Evolutionary conservation across 208 protist genomes (phyloP), one percentile per base, ranked within the genome.

Genomic region (Porcisia hertigi): DNA sequence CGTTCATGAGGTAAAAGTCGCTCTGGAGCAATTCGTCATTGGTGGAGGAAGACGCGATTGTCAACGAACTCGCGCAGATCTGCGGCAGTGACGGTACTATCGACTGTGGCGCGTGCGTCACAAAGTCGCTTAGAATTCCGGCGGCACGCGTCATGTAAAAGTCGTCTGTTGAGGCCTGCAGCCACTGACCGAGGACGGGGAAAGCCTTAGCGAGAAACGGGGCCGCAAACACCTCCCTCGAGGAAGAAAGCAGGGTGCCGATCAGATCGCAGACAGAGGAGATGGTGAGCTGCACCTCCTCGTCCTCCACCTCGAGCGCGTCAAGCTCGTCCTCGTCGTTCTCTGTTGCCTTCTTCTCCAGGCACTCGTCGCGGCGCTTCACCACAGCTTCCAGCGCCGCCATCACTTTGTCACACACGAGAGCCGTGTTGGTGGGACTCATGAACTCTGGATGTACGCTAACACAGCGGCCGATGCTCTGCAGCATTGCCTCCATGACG

Each of bases 281-380:
- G 55, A 97, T 92, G 76, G 81, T 86, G 14, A 59, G n/a, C 69
- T 96, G 81, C 47, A 90, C 60, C 82, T 95, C 86, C 65, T 95
- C 94, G 60, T 93, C 84, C 80, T 91, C 85, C 53, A 83, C 80
- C 60, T 92, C 80, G 16, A 97, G 85, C 65, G 65, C 73, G 75
- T 97, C 94, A 36, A 96, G 72, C 77, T 95, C 92, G 67, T 97
- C 94, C 78, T 97, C 94, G 60, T 97, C 94, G 66, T 94, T 79
- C 79, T 97, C 91, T 20, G 73, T 67, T 14, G 76, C 75, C 59
- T 88, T 89, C 65, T 85, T 91, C 71, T 80, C 53, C 60, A 91
- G 45, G 77, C 83, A 88, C 69, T 90, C 73, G 30, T 69, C 43
- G 20, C 92, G 89, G 67, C 80, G 75, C 70, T 92, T 85, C 57